Evolutionary conservation across 371 early-diverging fungal genomes (phyloP).

Genomic region (Mortierella sp.): DNA sequence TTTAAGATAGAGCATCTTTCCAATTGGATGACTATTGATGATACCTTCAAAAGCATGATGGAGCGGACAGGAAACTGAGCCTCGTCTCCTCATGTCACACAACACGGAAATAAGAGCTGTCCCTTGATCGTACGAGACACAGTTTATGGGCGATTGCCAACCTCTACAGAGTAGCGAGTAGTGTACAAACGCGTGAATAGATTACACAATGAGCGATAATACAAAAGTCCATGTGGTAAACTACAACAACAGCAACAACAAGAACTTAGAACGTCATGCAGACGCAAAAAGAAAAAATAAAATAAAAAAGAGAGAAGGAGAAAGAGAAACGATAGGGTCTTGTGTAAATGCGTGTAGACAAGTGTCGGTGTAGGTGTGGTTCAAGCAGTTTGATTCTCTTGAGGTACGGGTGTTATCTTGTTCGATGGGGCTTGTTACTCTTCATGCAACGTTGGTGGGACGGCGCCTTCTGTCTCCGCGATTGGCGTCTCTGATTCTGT

Average conservation of each 20-base stretch:
- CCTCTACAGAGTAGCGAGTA: background rate
- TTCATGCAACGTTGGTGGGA: slow-evolving; percentile 4
- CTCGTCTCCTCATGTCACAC: background rate
- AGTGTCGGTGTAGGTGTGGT: too few species aligned
- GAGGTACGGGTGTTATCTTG: too few species aligned
- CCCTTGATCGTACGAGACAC: too few species aligned
- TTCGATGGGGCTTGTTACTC: too few species aligned
- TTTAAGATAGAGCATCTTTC: slow-evolving; percentile 33
- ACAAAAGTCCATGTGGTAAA: background rate
- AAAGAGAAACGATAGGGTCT: too few species aligned
- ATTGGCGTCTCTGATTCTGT: slow-evolving; percentile 14
- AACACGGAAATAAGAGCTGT: background rate
- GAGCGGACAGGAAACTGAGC: slow-evolving; percentile 10
- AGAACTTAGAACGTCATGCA: too few species aligned
- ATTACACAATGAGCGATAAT: background rate
- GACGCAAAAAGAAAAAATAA: too few species aligned
- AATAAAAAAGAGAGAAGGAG: too few species aligned
- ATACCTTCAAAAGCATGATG: slow-evolving; percentile 29
- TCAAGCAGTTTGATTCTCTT: too few species aligned
- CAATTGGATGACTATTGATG: slow-evolving; percentile 23
- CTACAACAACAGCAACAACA: too few species aligned
- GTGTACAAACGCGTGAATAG: background rate
- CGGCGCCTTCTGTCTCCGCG: slow-evolving; percentile 15
- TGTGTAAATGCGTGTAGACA: too few species aligned
- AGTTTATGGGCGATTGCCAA: too few species aligned